phyloP scores from a whole-genome alignment of 192 early-diverging fungal species.

The Obelidium mucronatum region DNA sequence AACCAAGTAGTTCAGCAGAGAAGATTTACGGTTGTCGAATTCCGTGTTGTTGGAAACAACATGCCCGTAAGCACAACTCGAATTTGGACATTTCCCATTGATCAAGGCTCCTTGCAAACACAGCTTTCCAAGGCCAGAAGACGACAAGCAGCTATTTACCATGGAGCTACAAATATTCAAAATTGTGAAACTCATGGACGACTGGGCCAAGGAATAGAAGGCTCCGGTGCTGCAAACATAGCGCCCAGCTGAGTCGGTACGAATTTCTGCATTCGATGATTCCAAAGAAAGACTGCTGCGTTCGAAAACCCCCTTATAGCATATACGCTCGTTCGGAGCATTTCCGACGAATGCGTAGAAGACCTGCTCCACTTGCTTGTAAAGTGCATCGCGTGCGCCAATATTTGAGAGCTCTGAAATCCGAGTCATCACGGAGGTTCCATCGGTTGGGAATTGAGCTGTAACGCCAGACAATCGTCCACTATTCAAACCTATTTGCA shows the following conservation, averaged over 20 bases:
- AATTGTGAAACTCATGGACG: not conserved
- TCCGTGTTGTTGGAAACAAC: not conserved
- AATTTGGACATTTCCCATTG: not conserved
- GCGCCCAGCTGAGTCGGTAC: not conserved
- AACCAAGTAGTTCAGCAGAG: not conserved
- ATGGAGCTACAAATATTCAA: not conserved
- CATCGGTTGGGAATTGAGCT: too few relatives aligned
- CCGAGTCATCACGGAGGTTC: not conserved
- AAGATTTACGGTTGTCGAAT: not conserved
- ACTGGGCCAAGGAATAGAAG: not conserved
- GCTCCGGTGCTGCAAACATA: not conserved
- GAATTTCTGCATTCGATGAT: not conserved
- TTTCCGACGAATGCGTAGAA: not conserved
- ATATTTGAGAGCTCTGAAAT: not conserved
- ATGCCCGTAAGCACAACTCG: not conserved
- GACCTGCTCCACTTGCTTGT: not conserved
- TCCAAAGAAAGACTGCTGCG: not conserved
- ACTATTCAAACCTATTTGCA: too few relatives aligned
- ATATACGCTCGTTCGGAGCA: not conserved
- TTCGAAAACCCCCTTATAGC: not conserved
- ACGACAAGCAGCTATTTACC: not conserved
- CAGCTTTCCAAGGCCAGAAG: not conserved
- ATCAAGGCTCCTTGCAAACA: not conserved
- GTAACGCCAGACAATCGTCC: too few relatives aligned
- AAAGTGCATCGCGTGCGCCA: not conserved